Evolutionary conservation across 2,329 filamentous ascomycete species (phyloP), one percentile per base, ranked within the genome.

Genomic region (Periconia macrospinosa): DNA sequence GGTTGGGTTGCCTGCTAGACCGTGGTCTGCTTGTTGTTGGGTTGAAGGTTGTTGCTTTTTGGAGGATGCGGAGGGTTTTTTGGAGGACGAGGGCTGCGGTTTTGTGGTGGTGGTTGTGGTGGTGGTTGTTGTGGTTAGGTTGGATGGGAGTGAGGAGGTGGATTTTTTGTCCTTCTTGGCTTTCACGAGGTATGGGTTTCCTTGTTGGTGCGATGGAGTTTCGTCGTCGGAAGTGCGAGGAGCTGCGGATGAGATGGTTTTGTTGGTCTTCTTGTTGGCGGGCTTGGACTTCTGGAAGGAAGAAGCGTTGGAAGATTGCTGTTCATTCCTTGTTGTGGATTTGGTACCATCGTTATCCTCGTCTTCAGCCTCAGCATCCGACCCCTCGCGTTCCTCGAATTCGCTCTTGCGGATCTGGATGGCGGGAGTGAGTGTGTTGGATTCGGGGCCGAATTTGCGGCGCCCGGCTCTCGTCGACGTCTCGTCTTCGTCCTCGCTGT

Each of bases 401-500:
- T 88, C 86, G 56, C 79, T 81, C 47, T 74, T 68, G 33, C 65
- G 63, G 3, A 65, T 60, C 47, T 70, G 57, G 35, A 65, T 67
- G 43, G 63, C 66, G 11, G 73, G 64, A 17, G 70, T 64, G 46
- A 57, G 56, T 27, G 66, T 66, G 48, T 63, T 77, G 19, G 62
- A 59, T 37, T 67, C 69, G n/a, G 81, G 83, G 20, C 88, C 89
- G 63, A 87, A 93, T 47, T 82, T 83, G 58, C 85, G 82, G 56
- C 93, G 86, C 13, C 92, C 92, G 47, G 88, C 77, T 55, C 88
- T 79, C 3, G 77, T 74, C 45, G 82, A 81, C 33, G 84, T 83
- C 42, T 80, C 78, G 6, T 77, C 76, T 18, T 75, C 75, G n/a
- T 79, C 77, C 74, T 60, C 80, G 61, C 72, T 66, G 3, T 58